Conservation (phyloP, 106 monocot species). For the Dioscorea zingiberensis region DNA sequence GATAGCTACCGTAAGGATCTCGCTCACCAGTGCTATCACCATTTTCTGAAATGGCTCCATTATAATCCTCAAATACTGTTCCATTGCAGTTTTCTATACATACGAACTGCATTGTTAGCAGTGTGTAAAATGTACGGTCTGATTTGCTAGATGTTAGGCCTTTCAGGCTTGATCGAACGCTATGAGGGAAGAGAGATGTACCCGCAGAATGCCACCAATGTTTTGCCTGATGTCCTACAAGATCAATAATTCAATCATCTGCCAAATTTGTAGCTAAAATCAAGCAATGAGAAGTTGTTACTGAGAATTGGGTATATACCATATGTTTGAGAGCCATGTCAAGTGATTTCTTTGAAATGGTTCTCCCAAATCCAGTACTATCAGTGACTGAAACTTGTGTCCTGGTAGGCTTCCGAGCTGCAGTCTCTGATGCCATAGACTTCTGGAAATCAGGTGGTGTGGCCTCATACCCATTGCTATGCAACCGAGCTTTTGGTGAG, state of each 20-base stretch:
- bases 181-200: constrained; percentile 84
- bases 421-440: constrained; percentile 11
- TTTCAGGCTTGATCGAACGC: constrained; percentile 59
- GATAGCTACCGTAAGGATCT: constrained; percentile 67
- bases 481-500: constrained; percentile 22
- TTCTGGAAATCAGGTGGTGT: constrained; percentile 30
- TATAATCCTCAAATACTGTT: constrained; percentile 12
- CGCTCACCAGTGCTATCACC: constrained; percentile 33
- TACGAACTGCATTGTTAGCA: too few relatives aligned
- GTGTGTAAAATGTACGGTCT: too few relatives aligned
- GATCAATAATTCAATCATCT: too few relatives aligned
- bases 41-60: constrained; percentile 27
- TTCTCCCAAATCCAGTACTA: constrained; percentile 82
- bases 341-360: constrained; percentile 86
- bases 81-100: constrained; percentile 24
- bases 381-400: constrained; percentile 37
- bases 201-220: constrained; percentile 66
- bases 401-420: constrained; percentile 22
- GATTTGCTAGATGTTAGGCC: constrained; percentile 37
- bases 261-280: too few relatives aligned
- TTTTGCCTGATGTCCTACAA: constrained; percentile 90
- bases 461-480: constrained; percentile 41
- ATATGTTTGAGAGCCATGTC: constrained; percentile 96
- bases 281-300: too few relatives aligned
- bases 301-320: too few relatives aligned